These are phyloP conservation scores for Drechslerella coelobrocha DNA, from an alignment of 2,329 filamentous ascomycete species.

Conservation along the genomic window DNA sequence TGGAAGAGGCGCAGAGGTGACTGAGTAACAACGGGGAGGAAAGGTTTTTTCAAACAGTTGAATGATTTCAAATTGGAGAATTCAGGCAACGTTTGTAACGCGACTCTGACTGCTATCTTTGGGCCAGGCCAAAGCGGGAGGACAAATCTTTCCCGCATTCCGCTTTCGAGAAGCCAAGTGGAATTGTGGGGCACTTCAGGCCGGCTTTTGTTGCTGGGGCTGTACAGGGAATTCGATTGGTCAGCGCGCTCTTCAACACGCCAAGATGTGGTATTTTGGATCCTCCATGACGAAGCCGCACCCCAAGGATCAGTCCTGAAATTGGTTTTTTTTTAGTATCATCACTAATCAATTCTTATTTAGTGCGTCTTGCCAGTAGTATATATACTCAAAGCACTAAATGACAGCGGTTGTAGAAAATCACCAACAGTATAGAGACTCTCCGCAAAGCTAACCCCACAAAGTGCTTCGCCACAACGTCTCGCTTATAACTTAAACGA, in stretches of 20 bases:
- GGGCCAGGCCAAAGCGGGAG: not conserved
- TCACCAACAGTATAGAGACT: too few relatives aligned
- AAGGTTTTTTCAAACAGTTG: not conserved
- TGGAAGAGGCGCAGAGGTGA: not conserved
- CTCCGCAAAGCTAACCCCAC: too few relatives aligned
- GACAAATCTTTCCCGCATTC: slow-evolving; percentile 14
- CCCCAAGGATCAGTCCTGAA: too few relatives aligned
- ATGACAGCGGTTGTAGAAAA: too few relatives aligned
- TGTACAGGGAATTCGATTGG: slow-evolving; percentile 8
- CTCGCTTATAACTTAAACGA: too few relatives aligned
- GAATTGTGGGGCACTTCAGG: slow-evolving; percentile 21
- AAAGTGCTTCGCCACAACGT: too few relatives aligned
- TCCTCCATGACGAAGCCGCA: not conserved
- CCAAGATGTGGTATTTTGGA: slow-evolving; percentile 8
- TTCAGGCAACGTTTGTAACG: slow-evolving; percentile 1
- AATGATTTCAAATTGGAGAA: slow-evolving; percentile 20
- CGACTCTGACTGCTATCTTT: not conserved
- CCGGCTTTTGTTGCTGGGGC: not conserved
- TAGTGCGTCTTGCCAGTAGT: too few relatives aligned
- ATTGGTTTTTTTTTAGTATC: too few relatives aligned
- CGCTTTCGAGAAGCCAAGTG: slow-evolving; percentile 7
- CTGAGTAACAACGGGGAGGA: not conserved
- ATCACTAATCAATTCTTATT: too few relatives aligned
- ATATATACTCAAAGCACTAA: too few relatives aligned
- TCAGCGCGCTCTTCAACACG: slow-evolving; percentile 2